Percentiles rank a stretch among this genome's conserved stretches.
phyloP scores from a whole-genome alignment of 1,284 basidiomycete species.

The Pseudozyma hubeiensis region DNA sequence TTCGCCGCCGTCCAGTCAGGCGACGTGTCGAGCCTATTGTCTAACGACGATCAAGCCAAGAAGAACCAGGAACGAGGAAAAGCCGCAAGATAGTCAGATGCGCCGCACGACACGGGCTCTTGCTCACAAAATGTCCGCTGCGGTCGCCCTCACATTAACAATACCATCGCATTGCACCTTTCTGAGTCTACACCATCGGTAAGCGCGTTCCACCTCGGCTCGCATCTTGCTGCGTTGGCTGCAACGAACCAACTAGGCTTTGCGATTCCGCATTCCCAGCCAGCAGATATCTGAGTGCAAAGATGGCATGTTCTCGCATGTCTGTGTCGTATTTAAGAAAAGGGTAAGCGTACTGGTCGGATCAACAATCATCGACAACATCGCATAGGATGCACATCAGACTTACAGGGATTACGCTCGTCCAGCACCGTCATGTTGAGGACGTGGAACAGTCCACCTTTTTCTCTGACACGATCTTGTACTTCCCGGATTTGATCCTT shows the following conservation, averaged over 20 bases:
- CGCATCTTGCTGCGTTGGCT: conserved; percentile 26
- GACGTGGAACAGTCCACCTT: conserved; percentile 59
- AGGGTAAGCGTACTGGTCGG: no score
- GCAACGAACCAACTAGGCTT: conserved; percentile 43
- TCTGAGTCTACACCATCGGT: conserved; percentile 23
- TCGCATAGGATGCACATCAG: background rate
- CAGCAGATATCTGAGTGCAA: conserved; percentile 61
- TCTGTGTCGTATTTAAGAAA: conserved; percentile 23
- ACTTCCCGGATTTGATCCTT: conserved; percentile 37
- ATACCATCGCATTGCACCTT: background rate
- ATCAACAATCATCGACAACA: no score
- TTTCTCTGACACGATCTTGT: conserved; percentile 57
- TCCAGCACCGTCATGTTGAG: conserved; percentile 63
- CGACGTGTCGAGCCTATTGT: conserved; percentile 45
- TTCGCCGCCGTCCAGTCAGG: conserved; percentile 50
- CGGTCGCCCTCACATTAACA: background rate
- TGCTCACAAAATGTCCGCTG: conserved; percentile 5
- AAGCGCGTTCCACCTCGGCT: conserved; percentile 9
- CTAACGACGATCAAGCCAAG: conserved; percentile 36
- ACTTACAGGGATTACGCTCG: conserved; percentile 61
- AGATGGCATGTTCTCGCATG: conserved; percentile 66
- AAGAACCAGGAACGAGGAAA: conserved; percentile 23
- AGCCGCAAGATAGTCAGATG: conserved; percentile 14
- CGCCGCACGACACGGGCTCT: conserved; percentile 24
- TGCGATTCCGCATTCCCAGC: conserved; percentile 58